Percentiles rank a stretch among this genome's conserved stretches.
Evolutionary conservation across 2,329 filamentous ascomycete genomes (phyloP).

Genomic region (Cercospora zeae-maydis): DNA sequence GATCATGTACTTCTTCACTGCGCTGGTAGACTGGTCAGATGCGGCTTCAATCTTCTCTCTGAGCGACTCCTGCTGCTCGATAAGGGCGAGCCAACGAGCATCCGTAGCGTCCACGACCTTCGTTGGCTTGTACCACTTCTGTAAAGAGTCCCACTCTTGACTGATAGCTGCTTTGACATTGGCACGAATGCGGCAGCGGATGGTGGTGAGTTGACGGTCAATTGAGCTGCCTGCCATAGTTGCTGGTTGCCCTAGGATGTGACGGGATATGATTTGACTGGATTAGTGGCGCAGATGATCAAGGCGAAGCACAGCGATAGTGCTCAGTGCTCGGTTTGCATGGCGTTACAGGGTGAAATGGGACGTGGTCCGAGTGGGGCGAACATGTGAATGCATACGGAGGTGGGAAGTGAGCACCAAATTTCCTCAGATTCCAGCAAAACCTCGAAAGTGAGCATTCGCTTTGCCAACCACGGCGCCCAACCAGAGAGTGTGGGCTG

Average conservation of each 20-base stretch:
- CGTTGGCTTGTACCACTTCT: slow-evolving; percentile 3
- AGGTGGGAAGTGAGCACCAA: background rate
- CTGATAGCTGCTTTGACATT: slow-evolving; percentile 4
- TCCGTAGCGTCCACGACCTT: background rate
- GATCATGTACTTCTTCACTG: background rate
- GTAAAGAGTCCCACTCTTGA: background rate
- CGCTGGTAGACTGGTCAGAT: background rate
- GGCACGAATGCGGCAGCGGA: slow-evolving; percentile 9
- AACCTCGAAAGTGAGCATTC: background rate
- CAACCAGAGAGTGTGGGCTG: background rate
- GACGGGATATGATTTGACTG: background rate
- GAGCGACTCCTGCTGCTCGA: slow-evolving; percentile 4
- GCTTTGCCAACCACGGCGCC: background rate
- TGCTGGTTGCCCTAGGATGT: background rate
- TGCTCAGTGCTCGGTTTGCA: background rate
- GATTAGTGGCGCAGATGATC: slow-evolving; percentile 1
- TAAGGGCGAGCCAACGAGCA: background rate
- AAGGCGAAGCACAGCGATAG: background rate
- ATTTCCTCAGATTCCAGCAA: no score
- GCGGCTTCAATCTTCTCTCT: slow-evolving; percentile 5
- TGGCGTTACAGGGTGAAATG: background rate
- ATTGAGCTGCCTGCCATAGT: background rate
- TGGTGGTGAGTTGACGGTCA: background rate
- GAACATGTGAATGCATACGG: background rate
- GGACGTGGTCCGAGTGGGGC: background rate